These are phyloP conservation scores for Mycena kentingensis DNA, from an alignment of 768 basidiomycete genomes.

Conservation along the genomic window DNA sequence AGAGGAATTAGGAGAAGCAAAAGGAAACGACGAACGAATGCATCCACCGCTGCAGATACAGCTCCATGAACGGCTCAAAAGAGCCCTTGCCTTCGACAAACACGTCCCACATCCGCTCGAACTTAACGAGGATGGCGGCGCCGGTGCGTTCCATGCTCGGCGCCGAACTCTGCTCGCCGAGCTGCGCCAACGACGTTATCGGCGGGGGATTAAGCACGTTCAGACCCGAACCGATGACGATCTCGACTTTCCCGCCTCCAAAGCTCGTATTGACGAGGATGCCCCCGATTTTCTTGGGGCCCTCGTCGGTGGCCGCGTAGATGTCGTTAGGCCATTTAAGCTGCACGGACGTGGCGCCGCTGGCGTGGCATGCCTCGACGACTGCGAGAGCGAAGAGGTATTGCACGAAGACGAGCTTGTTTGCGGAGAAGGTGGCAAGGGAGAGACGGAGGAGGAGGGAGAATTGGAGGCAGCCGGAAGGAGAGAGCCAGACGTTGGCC, in stretches of 20 bases:
- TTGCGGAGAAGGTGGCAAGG: conserved; percentile 50
- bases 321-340: conserved; percentile 99
- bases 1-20: neutral
- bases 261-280: conserved; percentile 90
- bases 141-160: conserved; percentile 75
- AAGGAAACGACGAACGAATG: conserved; percentile 71
- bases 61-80: conserved; percentile 79
- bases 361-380: conserved; percentile 73
- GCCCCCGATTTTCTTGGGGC: conserved; percentile 81
- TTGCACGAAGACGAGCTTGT: conserved; percentile 87
- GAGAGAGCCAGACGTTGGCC: conserved; percentile 90
- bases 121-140: conserved; percentile 72
- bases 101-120: conserved; percentile 75
- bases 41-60: conserved; percentile 83
- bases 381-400: conserved; percentile 91
- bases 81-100: conserved; percentile 69
- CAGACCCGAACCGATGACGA: conserved; percentile 87
- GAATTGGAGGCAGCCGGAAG: conserved; percentile 84
- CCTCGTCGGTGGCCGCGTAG: conserved; percentile 61
- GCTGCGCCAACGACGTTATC: conserved; percentile 76
- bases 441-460: conserved; percentile 71
- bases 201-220: conserved; percentile 85
- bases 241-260: conserved; percentile 64
- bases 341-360: conserved; percentile 61
- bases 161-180: conserved; percentile 37